Evolutionary conservation across 345 rosid species (phyloP), one percentile per base, ranked within the genome.

Genomic region (Salix suchowensis): DNA sequence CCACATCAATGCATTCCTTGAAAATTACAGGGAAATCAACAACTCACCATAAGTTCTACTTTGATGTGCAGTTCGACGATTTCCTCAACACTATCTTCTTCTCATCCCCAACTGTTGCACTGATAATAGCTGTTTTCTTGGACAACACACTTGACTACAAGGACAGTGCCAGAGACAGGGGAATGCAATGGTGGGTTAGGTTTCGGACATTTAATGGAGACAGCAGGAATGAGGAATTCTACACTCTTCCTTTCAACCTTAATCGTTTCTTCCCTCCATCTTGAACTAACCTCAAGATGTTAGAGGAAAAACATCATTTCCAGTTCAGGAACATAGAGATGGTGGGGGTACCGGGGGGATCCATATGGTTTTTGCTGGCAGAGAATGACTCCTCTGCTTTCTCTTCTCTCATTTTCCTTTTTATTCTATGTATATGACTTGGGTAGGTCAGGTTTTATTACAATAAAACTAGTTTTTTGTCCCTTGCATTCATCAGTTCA

Each of bases 241-340:
- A 96, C 84, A 88, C 97, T 7, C 99, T 96, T 68, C 98, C 97
- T 9, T 96, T 96, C 86, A 96, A 93, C 83, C 91, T 96, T 19
- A 89, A 93, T 87, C 94, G 98, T 36, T 93, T 90, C 90, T 96
- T 96, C 86, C 98, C 99, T 18, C 98, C 99, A 23, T 91, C 98
- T 7, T 90, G 83, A 89, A 76, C 14, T 28, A 28, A 42, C 44
- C 44, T 21, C 19, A 7, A 15, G 61, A 66, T n/a, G 79, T 71
- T 76, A 71, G 72, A 66, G 83, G 83, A 80, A 80, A 80, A 80
- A 46, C 76, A 76, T 80, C 83, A 76, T 80, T 80, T 80, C 83
- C 83, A 76, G 68, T 30, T 66, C 6, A 40, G 44, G 72, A 16
- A 9, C 34, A 23, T 26, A 42, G 64, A 13, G 12, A 36, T 76